phyloP scores from a whole-genome alignment of 2,329 filamentous ascomycete genomes.

The Stagonosporopsis rhizophila region DNA sequence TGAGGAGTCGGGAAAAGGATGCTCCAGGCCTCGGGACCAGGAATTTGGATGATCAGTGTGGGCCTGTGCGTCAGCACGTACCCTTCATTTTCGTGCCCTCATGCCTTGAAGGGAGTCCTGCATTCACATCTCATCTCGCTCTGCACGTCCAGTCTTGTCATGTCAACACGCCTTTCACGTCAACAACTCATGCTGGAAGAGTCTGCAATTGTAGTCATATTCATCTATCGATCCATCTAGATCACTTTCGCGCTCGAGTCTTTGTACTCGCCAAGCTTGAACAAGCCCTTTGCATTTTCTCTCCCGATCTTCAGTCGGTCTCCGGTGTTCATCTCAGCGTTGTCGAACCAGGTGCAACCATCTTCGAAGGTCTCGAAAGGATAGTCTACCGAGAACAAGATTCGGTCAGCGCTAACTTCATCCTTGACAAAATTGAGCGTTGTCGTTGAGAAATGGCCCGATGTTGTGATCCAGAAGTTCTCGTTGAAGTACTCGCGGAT shows the following conservation, averaged over 20 bases:
- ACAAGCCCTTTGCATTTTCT: conserved; percentile 56
- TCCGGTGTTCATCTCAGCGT: conserved; percentile 47
- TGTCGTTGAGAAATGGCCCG: conserved; percentile 63
- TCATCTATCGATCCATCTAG: conserved; percentile 3
- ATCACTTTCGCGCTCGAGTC: conserved; percentile 30
- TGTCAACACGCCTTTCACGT: not conserved
- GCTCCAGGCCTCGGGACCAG: not conserved
- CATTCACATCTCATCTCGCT: not conserved
- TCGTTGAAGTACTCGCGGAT: conserved; percentile 61
- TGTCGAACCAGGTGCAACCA: conserved; percentile 55
- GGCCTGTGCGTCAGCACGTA: not conserved
- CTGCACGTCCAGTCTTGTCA: too few species aligned
- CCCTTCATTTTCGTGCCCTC: not conserved
- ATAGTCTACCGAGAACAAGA: conserved; percentile 63
- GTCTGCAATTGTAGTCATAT: not conserved
- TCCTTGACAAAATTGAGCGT: conserved; percentile 60
- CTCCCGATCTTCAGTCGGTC: conserved; percentile 54
- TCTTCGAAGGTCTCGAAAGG: conserved; percentile 54
- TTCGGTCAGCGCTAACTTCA: conserved; percentile 59
- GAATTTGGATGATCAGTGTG: not conserved
- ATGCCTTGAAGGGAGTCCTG: not conserved
- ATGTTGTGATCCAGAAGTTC: conserved; percentile 66
- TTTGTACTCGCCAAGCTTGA: conserved; percentile 37
- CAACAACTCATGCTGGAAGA: not conserved
- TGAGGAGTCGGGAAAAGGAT: not conserved